Evolutionary conservation across 2,329 filamentous ascomycete genomes (phyloP).

Genomic region (Colletotrichum tropicicola): DNA sequence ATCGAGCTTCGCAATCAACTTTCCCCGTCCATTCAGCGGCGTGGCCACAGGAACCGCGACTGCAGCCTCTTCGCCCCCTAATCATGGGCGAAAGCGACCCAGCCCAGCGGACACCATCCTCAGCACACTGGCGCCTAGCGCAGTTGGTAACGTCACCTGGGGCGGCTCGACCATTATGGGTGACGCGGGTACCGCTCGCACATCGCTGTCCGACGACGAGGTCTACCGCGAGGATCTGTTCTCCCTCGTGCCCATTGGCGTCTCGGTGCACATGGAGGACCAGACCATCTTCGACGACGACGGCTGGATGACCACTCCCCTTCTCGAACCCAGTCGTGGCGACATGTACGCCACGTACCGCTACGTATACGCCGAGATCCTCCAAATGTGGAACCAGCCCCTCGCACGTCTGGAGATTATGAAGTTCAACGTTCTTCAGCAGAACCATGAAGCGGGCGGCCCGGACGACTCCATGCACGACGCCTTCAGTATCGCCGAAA

Average conservation of each 20-base stretch:
- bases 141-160: conserved; percentile 56
- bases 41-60: conserved; percentile 38
- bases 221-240: conserved; percentile 54
- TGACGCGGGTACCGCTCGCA: conserved; percentile 57
- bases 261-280: conserved; percentile 65
- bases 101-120: conserved; percentile 71
- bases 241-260: conserved; percentile 58
- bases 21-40: conserved; percentile 56
- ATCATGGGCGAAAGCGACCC: conserved; percentile 58
- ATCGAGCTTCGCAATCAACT: conserved; percentile 63
- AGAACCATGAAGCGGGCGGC: conserved; percentile 45
- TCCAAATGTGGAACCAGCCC: conserved; percentile 72
- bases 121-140: conserved; percentile 59
- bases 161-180: conserved; percentile 54
- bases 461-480: conserved; percentile 45
- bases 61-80: conserved; percentile 53
- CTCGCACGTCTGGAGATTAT: conserved; percentile 72
- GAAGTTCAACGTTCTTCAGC: conserved; percentile 73
- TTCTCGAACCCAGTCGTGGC: conserved; percentile 62
- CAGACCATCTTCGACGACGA: conserved; percentile 75
- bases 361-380: conserved; percentile 73
- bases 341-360: conserved; percentile 67
- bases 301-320: conserved; percentile 67
- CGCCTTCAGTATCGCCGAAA: conserved; percentile 48
- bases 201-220: conserved; percentile 65